Conservation (phyloP, 202 grass and related monocot species). For the Brachypodium distachyon region DNA sequence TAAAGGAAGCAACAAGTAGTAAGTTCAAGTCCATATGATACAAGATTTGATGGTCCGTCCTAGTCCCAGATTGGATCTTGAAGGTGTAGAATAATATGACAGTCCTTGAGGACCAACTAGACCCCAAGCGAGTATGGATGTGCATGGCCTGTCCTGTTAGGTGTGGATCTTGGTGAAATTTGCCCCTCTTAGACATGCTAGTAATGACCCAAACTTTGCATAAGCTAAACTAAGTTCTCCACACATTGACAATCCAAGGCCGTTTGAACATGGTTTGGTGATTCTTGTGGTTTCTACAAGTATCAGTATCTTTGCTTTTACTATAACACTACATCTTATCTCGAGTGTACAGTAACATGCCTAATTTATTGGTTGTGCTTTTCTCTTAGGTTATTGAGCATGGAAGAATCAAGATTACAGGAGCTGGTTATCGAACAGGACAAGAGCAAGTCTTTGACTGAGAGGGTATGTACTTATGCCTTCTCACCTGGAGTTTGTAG, state of each 20-base stretch:
- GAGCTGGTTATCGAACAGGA: slow-evolving; percentile 61
- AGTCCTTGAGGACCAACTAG: not conserved
- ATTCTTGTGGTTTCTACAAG: not conserved
- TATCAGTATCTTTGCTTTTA: not conserved
- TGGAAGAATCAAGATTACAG: slow-evolving; percentile 50
- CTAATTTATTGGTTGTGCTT: slow-evolving; percentile 6
- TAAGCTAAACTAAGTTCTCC: not conserved
- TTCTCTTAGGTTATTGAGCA: slow-evolving; percentile 35
- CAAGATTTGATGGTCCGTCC: not conserved
- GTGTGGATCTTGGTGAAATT: not conserved
- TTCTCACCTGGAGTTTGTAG: not conserved
- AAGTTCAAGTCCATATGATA: not conserved
- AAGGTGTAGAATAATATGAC: not conserved
- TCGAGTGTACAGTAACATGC: not conserved
- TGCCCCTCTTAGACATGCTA: not conserved
- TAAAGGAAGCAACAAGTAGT: not conserved
- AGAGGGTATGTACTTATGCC: slow-evolving; percentile 45
- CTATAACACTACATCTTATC: not conserved
- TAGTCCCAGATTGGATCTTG: not conserved
- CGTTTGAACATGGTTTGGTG: not conserved
- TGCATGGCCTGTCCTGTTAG: no score
- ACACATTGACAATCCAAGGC: not conserved
- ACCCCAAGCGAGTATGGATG: not conserved
- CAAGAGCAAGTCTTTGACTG: slow-evolving; percentile 58
- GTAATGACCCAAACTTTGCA: not conserved